Percentiles rank a stretch among this genome's conserved stretches.
phyloP scores from a whole-genome alignment of 2,329 filamentous ascomycete genomes.

The Neofusicoccum laricinum region DNA sequence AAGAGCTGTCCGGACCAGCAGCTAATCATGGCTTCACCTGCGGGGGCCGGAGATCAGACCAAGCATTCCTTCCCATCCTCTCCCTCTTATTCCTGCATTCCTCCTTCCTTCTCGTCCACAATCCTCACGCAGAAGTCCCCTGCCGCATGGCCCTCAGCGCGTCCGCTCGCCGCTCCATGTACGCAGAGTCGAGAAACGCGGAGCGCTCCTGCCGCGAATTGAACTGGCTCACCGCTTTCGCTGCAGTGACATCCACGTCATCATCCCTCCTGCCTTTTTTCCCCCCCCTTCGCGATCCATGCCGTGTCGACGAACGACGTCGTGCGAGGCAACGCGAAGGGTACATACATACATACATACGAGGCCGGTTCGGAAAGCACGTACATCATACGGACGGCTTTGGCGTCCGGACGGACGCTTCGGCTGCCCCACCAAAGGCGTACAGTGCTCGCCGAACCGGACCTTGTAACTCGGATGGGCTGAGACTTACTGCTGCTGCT shows the following conservation, averaged over 20 bases:
- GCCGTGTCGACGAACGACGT: too few species aligned
- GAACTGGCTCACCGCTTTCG: not conserved
- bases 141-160: not conserved
- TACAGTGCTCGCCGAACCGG: too few species aligned
- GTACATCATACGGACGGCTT: too few species aligned
- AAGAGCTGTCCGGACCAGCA: too few species aligned
- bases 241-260: not conserved
- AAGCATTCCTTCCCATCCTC: not conserved
- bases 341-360: too few species aligned
- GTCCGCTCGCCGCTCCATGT: not conserved
- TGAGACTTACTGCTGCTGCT: not conserved
- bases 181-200: constrained; percentile 2
- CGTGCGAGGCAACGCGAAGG: too few species aligned
- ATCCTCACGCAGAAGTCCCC: not conserved
- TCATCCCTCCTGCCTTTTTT: not conserved
- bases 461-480: too few species aligned
- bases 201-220: constrained; percentile 4
- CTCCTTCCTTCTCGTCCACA: not conserved
- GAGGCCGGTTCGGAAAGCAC: too few species aligned
- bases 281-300: too few species aligned
- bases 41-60: not conserved
- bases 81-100: not conserved
- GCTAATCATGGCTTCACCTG: not conserved
- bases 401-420: too few species aligned
- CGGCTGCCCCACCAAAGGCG: too few species aligned